Evolutionary conservation across 805 yeast genomes (phyloP).

Genomic region (Ogataea sp.): DNA sequence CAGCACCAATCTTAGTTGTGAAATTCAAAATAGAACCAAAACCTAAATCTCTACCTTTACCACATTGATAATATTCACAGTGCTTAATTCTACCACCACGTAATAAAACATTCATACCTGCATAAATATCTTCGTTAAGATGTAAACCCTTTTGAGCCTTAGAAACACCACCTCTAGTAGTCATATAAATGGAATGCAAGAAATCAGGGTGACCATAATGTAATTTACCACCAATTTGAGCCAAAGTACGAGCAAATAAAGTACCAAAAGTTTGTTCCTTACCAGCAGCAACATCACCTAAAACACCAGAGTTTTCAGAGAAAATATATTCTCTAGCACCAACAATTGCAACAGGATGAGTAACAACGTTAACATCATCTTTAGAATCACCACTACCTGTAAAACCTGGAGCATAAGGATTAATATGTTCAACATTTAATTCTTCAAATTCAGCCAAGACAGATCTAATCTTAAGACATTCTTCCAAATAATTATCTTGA

Average conservation of each 20-base stretch:
- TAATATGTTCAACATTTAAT: constrained; percentile 62
- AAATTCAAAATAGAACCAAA: constrained; percentile 80
- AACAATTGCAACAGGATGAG: constrained; percentile 68
- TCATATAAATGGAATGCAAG: constrained; percentile 66
- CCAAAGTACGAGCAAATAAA: constrained; percentile 71
- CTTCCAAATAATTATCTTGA: constrained; percentile 81
- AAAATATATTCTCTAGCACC: constrained; percentile 86
- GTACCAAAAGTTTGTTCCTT: constrained; percentile 89
- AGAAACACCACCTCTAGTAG: constrained; percentile 82
- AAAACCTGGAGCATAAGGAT: constrained; percentile 71
- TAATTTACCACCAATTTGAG: constrained; percentile 78
- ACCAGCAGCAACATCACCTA: constrained; percentile 89
- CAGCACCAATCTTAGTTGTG: constrained; percentile 86
- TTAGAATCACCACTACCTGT: constrained; percentile 43
- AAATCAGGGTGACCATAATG: constrained; percentile 91
- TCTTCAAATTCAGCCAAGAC: constrained; percentile 81
- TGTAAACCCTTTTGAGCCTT: constrained; percentile 83
- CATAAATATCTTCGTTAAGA: constrained; percentile 81
- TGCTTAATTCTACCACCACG: constrained; percentile 88
- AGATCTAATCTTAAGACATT: constrained; percentile 75
- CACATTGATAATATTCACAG: constrained; percentile 84
- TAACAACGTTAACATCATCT: constrained; percentile 13
- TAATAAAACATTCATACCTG: constrained; percentile 76
- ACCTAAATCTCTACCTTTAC: constrained; percentile 86
- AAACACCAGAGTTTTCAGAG: constrained; percentile 78